Evolutionary conservation across 345 rosid genomes (phyloP), one percentile per base, ranked within the genome.

Genomic region (Gossypium australe): DNA sequence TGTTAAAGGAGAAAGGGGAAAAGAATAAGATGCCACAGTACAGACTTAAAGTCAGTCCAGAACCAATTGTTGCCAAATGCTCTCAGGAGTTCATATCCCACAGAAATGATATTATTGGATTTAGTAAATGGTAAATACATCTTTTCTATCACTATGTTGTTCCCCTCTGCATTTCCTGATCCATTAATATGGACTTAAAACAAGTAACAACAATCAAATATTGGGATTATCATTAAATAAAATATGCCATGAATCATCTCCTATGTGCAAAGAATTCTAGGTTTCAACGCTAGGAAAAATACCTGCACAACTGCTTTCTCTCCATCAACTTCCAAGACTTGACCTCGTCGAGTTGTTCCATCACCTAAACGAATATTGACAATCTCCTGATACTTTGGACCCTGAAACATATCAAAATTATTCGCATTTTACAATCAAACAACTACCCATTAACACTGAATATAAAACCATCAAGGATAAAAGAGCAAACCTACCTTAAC

Each of bases 261-360:
- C n/a, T 24, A 45, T 43, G 20, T 14, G 52, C 22, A 25, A 11
- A 22, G 11, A 4, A 58, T 24, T 60, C 34, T 43, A 11, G 5
- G 67, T 52, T 12, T 9, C 22, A 51, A 51, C 17, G 29, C 63
- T n/a, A 55, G 29, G 63, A 53, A 38, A 73, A 77, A 14, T 12
- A 90, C 99, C 96, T 95, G 99, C 62, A 95, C 97, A 80, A 95
- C 94, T 45, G 99, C 99, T 79, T 88, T 95, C 87, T 95, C 99
- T 18, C 99, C 98, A 72, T 95, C 99, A 69, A 94, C 98, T 89
- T 94, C 98, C 71, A 94, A 79, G 57, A 94, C 98, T 80, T 94
- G 97, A 82, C 99, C 99, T 80, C 98, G 96, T 60, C 99, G 83
- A 25, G 83, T 89, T 49, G 98, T 84, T 82, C 99, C 98, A 88